Base-by-base conservation (phyloP, 345 rosid genomes). In the Populus euphratica region DNA sequence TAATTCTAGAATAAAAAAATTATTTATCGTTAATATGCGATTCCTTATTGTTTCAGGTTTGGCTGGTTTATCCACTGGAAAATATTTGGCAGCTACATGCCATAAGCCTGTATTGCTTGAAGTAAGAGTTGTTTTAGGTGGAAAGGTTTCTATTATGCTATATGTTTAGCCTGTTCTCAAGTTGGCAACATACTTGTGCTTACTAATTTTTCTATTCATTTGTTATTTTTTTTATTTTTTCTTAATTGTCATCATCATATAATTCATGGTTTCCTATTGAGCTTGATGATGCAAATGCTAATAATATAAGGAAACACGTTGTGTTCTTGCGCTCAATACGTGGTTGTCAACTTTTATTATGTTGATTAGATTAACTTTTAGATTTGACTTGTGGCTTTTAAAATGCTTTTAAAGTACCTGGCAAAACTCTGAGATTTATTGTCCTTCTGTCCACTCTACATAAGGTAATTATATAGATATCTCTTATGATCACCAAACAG, bases 71-170 rank as follows among this genome's bases (percentile, higher is more conserved):
- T 91, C 99, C 12, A 90, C 99, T 41, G 94, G 96, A 63, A 93
- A 95, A 75, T 95, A 95, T 86, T 81, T 95, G 78, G 97, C 98
- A 8, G 99, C 92, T 90, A 96, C 98, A 78, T 98, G 99, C 54
- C 99, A 95, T 62, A 85, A 85, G 82, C 98, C 97, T 81, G 23
- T 93, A 81, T 72, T 94, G 79, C 82, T 93, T 25, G 97, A 94
- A 88, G 95, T 93, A 67, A 89, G 96, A 87, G 98, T 93, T 83
- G 98, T 90, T 83, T 87, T 94, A 62, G 98, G 98, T 69, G 98
- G 98, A 87, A 94, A 95, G 99, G 99, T 94, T 83, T 50, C 71
- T 81, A 35, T 44, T 11, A 73, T 85, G 18, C 64, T 63, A 7
- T 10, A 27, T 27, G 27, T 52, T 23, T 63, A 27, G 23, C 36